phyloP scores from a whole-genome alignment of 495 filamentous ascomycete genomes.

The Hypoxylon lenormandii region DNA sequence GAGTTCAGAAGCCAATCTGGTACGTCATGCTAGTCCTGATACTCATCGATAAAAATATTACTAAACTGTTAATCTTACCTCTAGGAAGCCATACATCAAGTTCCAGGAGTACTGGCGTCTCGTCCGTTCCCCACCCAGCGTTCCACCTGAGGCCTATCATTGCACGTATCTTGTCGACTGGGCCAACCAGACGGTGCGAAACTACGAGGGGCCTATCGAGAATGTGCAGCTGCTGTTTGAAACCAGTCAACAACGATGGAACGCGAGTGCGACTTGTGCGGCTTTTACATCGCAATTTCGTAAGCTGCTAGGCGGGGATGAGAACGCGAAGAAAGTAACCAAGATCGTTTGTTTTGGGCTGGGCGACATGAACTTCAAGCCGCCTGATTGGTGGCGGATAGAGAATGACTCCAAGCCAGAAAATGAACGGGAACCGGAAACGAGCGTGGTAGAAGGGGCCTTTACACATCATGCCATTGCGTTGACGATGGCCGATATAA shows the following conservation, averaged over 20 bases:
- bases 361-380: conserved; percentile 53
- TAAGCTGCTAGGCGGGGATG: conserved; percentile 38
- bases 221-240: conserved; percentile 17
- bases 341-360: conserved; percentile 59
- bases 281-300: conserved; percentile 43
- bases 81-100: conserved; percentile 34
- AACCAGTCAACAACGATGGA: conserved; percentile 8
- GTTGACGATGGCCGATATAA: conserved; percentile 23
- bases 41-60: too few species aligned
- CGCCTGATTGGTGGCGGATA: conserved; percentile 44
- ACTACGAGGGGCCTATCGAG: conserved; percentile 54
- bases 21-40: conserved; percentile 22
- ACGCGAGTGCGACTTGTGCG: conserved; percentile 4
- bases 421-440: conserved; percentile 50
- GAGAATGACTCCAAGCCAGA: conserved; percentile 47
- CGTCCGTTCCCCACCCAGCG: conserved; percentile 42
- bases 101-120: conserved; percentile 21
- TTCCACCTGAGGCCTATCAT: conserved; percentile 51
- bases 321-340: conserved; percentile 44
- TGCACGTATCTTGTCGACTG: conserved; percentile 57
- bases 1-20: conserved; percentile 57
- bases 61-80: conserved; percentile 35
- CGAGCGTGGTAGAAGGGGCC: conserved; percentile 16
- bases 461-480: conserved; percentile 24
- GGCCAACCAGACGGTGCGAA: conserved; percentile 52